phyloP scores from a whole-genome alignment of 352 stramenopile genomes.

The Phytophthora cactorum region DNA sequence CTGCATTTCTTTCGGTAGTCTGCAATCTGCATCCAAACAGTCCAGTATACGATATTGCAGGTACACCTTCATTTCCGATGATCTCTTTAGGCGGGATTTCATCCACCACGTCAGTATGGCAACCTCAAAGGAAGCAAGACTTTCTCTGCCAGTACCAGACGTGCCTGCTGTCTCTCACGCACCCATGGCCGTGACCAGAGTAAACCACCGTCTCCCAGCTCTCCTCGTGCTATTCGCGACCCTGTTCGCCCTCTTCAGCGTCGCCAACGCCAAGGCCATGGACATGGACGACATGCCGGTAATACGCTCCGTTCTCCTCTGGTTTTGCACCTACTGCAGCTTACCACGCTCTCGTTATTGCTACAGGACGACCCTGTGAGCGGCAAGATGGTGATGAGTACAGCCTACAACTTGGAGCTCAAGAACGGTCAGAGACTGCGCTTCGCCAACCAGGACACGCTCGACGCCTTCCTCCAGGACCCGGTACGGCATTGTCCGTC shows the following conservation, averaged over 20 bases:
- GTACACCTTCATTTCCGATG: background rate
- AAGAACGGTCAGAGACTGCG: constrained; percentile 71
- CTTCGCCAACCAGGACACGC: constrained; percentile 61
- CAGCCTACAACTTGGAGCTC: constrained; percentile 58
- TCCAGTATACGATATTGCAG: background rate
- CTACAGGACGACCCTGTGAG: constrained; percentile 63
- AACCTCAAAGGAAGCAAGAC: background rate
- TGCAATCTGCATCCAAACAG: background rate
- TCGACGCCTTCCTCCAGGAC: constrained; percentile 58
- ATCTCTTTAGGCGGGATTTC: background rate
- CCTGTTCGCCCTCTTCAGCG: constrained; percentile 8
- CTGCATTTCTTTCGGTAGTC: background rate
- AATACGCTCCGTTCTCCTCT: constrained; percentile 10
- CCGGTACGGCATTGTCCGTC: constrained; percentile 33
- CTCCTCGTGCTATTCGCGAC: constrained; percentile 23
- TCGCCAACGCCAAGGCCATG: constrained; percentile 21
- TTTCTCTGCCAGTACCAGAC: background rate
- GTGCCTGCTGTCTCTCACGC: background rate
- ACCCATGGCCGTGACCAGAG: constrained; percentile 16
- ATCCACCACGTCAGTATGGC: constrained; percentile 2
- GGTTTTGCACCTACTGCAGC: background rate
- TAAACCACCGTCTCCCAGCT: background rate
- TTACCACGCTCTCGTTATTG: background rate
- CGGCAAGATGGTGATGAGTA: constrained; percentile 75
- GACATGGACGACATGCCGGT: constrained; percentile 74